A percentile compares a stretch with the other conserved stretches of the same genome.
phyloP scores from a whole-genome alignment of 306 rosid species.

The Ammopiptanthus mongolicus region DNA sequence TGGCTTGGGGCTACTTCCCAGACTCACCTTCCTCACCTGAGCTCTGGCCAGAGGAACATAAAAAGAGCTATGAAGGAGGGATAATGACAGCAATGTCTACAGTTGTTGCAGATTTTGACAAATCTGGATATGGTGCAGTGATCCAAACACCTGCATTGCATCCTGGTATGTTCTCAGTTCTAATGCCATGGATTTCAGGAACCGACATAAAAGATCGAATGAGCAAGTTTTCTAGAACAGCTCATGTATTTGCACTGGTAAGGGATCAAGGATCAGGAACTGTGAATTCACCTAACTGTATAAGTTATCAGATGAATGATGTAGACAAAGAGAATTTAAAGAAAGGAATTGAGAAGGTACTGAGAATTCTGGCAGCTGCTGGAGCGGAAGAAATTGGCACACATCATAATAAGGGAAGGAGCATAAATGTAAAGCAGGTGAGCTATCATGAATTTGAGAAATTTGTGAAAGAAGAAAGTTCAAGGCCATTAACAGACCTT shows the following conservation, averaged over 20 bases:
- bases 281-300: slow-evolving; percentile 28
- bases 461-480: slow-evolving; percentile 71
- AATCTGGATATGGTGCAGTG: slow-evolving; percentile 58
- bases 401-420: slow-evolving; percentile 52
- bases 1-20: slow-evolving; percentile 91
- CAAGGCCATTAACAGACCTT: slow-evolving; percentile 35
- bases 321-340: slow-evolving; percentile 45
- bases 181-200: slow-evolving; percentile 85
- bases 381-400: slow-evolving; percentile 92
- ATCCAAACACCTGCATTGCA: slow-evolving; percentile 82
- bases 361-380: slow-evolving; percentile 74
- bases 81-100: slow-evolving; percentile 89
- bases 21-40: slow-evolving; percentile 31
- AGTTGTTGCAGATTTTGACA: slow-evolving; percentile 39
- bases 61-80: slow-evolving; percentile 84
- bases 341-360: slow-evolving; percentile 56
- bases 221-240: slow-evolving; percentile 61
- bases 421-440: slow-evolving; percentile 46
- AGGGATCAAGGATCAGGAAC: slow-evolving; percentile 76
- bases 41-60: slow-evolving; percentile 48
- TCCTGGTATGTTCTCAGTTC: slow-evolving; percentile 70
- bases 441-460: slow-evolving; percentile 52
- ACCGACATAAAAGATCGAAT: slow-evolving; percentile 51
- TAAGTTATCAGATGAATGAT: slow-evolving; percentile 41
- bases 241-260: slow-evolving; percentile 70